Percentiles rank a stretch among this genome's conserved stretches.
Conservation (phyloP, 1,284 basidiomycete species). For the Phylloboletellus chloephorus region DNA sequence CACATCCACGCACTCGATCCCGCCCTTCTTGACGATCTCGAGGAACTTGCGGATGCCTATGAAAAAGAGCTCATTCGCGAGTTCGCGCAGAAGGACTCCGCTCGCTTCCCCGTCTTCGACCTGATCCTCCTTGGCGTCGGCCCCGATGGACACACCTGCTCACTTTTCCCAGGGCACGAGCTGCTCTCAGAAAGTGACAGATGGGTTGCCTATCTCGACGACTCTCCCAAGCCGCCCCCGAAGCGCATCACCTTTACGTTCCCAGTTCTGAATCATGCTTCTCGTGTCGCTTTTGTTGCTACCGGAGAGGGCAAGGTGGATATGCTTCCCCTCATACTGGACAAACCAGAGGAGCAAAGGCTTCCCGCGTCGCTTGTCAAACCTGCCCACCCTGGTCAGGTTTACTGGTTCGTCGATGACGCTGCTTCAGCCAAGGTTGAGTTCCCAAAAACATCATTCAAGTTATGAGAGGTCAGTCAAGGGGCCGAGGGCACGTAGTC, state of each 20-base stretch:
- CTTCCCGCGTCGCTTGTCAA: slow-evolving; percentile 83
- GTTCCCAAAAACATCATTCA: slow-evolving; percentile 52
- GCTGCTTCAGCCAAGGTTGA: slow-evolving; percentile 64
- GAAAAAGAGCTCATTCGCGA: slow-evolving; percentile 88
- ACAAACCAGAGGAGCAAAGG: slow-evolving; percentile 67
- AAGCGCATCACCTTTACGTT: slow-evolving; percentile 87
- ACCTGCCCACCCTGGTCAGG: slow-evolving; percentile 74
- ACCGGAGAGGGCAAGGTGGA: slow-evolving; percentile 83
- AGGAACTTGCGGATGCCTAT: slow-evolving; percentile 89
- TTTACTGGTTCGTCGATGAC: slow-evolving; percentile 91
- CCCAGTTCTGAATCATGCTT: slow-evolving; percentile 90
- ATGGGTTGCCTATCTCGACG: slow-evolving; percentile 92
- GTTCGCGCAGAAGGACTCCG: slow-evolving; percentile 86
- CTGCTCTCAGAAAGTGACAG: slow-evolving; percentile 81
- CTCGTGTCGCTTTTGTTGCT: slow-evolving; percentile 83
- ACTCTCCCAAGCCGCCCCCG: slow-evolving; percentile 92
- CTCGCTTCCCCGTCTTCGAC: slow-evolving; percentile 93
- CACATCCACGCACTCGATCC: slow-evolving; percentile 88
- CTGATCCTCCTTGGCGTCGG: slow-evolving; percentile 92
- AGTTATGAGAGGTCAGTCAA: slow-evolving; percentile 35
- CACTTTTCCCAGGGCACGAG: slow-evolving; percentile 89
- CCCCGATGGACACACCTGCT: slow-evolving; percentile 94
- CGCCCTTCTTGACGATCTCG: slow-evolving; percentile 63
- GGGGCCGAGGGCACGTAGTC: slow-evolving; percentile 7
- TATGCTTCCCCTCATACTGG: slow-evolving; percentile 69